A percentile compares a stretch with the other conserved stretches of the same genome.
These are phyloP conservation scores for Rubia balearica DNA, from an alignment of 305 asterid genomes.

Conservation along the genomic window DNA sequence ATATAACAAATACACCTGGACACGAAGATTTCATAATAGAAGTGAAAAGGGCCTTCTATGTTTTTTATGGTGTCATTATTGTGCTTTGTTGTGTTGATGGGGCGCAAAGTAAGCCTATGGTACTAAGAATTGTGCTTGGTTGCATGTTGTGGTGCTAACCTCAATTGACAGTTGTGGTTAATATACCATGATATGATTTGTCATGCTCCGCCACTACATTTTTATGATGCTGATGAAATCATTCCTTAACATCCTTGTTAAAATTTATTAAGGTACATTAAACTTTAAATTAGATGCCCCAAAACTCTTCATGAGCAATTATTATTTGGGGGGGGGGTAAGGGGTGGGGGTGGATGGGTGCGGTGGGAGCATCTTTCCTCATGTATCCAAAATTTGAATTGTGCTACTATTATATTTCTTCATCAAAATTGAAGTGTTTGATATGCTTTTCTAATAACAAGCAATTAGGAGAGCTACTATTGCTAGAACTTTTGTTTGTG, in stretches of 20 bases:
- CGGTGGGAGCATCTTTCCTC: neutral
- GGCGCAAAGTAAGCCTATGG: constrained; percentile 66
- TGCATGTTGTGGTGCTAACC: neutral
- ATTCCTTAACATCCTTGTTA: neutral
- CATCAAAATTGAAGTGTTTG: constrained; percentile 15
- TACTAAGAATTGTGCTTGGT: neutral
- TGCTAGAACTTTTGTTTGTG: constrained; percentile 80
- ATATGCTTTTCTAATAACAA: constrained; percentile 39
- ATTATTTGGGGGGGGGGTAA: no score
- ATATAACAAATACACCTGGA: constrained; percentile 95
- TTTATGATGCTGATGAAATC: neutral
- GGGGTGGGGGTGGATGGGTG: no score
- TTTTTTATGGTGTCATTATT: constrained; percentile 92
- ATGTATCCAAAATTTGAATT: neutral
- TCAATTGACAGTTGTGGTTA: neutral
- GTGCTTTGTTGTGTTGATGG: constrained; percentile 96
- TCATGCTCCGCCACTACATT: neutral
- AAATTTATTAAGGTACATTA: neutral
- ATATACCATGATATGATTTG: neutral
- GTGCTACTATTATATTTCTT: neutral
- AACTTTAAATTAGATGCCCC: neutral
- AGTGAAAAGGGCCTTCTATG: constrained; percentile 96
- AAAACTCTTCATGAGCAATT: neutral
- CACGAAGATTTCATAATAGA: constrained; percentile 97
- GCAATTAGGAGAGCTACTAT: constrained; percentile 92